A percentile compares a stretch with the other conserved stretches of the same genome.
Evolutionary conservation across 495 filamentous ascomycete genomes (phyloP).

Genomic region (Apiosordaria backusii): DNA sequence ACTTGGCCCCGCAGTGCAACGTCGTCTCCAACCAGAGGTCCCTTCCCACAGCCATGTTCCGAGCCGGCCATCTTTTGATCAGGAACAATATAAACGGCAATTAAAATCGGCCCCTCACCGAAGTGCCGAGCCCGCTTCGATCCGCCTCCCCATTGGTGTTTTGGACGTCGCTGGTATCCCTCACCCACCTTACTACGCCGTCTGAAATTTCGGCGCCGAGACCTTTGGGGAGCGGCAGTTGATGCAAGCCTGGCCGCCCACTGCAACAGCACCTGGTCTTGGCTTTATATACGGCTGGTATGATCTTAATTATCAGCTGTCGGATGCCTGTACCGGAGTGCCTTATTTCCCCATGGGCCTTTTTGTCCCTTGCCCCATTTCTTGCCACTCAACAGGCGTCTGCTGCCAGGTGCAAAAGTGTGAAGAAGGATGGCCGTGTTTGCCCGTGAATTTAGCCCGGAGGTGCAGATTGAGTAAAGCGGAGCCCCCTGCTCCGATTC

Average conservation of each 20-base stretch:
- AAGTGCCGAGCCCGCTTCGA: constrained; percentile 1
- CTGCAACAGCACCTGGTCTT: neutral
- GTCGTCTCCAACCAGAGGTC: neutral
- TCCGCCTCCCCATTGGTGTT: neutral
- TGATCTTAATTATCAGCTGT: constrained; percentile 12
- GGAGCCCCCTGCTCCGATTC: constrained; percentile 25
- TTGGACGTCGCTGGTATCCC: neutral
- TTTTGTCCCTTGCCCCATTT: neutral
- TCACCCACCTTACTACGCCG: too few relatives aligned
- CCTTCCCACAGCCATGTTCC: neutral
- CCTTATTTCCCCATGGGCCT: neutral
- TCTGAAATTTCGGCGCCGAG: neutral
- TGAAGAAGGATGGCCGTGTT: neutral
- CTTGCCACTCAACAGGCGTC: neutral
- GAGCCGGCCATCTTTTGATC: constrained; percentile 6
- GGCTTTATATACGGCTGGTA: constrained; percentile 2
- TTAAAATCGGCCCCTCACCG: constrained; percentile 14
- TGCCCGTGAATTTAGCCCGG: constrained; percentile 26
- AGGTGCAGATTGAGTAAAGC: constrained; percentile 24
- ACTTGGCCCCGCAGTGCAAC: constrained; percentile 23
- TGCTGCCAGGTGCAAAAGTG: neutral
- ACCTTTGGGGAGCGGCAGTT: constrained; percentile 5
- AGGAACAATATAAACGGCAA: constrained; percentile 22
- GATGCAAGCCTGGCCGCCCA: constrained; percentile 1
- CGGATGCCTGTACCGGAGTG: constrained; percentile 17